Conservation (phyloP, 139 green algal genomes). For the Picocystis salinarum region DNA sequence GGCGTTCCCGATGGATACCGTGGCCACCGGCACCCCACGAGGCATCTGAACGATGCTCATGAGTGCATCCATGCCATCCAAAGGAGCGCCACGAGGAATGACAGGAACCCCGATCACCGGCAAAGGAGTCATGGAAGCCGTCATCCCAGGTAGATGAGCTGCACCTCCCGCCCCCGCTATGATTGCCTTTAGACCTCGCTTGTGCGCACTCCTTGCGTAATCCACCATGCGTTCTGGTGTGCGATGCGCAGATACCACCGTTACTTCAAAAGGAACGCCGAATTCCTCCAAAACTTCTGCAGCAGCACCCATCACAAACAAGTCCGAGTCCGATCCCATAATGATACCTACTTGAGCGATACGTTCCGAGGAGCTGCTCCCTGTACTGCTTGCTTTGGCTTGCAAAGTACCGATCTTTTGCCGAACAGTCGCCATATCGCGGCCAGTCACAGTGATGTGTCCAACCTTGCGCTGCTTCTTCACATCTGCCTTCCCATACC, state of each 20-base stretch:
- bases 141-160: constrained; percentile 92
- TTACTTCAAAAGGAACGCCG: constrained; percentile 55
- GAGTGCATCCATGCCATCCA: constrained; percentile 90
- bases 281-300: constrained; percentile 42
- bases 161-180: constrained; percentile 88
- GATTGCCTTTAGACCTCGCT: constrained; percentile 40
- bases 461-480: constrained; percentile 50
- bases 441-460: constrained; percentile 66
- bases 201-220: constrained; percentile 55
- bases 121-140: constrained; percentile 83
- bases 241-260: constrained; percentile 81
- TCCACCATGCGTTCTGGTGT: constrained; percentile 87
- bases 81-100: constrained; percentile 44
- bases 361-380: too few relatives aligned
- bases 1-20: constrained; percentile 89
- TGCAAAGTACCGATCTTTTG: too few relatives aligned
- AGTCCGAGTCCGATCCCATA: constrained; percentile 92
- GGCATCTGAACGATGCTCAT: constrained; percentile 68
- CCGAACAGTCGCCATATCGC: too few relatives aligned
- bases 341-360: constrained; percentile 94
- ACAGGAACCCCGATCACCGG: constrained; percentile 92
- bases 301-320: constrained; percentile 75
- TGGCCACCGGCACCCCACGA: constrained; percentile 73
- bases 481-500: constrained; percentile 79
- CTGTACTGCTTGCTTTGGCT: too few relatives aligned